Base-by-base conservation (phyloP, 1,284 basidiomycete species). In the Ustilago loliicola region DNA sequence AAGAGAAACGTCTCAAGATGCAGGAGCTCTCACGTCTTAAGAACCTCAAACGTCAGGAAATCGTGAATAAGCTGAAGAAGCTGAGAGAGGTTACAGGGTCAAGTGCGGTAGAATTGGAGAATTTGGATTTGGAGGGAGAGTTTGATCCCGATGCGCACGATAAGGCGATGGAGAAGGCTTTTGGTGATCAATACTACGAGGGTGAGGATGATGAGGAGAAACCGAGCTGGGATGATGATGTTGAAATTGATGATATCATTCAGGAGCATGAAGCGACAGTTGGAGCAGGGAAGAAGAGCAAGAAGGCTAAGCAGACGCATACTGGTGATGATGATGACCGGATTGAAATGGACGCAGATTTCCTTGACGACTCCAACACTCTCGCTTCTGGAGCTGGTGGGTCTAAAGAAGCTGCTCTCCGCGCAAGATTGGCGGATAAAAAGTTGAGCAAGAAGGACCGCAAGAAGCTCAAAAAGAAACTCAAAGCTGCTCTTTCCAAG, bases 161-260 rank as follows among this genome's bases (percentile, higher is more conserved):
- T 63, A 59, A 66, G 32, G 61, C 78, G 47, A 86, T 86, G 85
- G 61, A 76, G 38, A 58, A 48, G 29, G 81, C 77, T 9, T 86
- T 86, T 47, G 77, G 79, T 19, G 83, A 86, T 25, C 61, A 60
- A 2, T 86, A 85, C 61, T 85, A 86, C 56, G 27, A 69, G 7
- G 68, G 51, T 2, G 70, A 66, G 15, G 80, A 80, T 10, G 79
- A 78, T 11, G 72, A 53, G 11, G 89, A 45, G 72, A 96, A 96
- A 87, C 95, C 96, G 5, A 88, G 88, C 0, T 98, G 95, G 95
- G 92, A 93, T 34, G 93, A 95, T 73, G 94, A 96, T 73, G 92
- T 95, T 72, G 91, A 95, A 77, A 91, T 95, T 65, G 89, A 89
- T 10, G 91, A 93, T 81, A 91, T 96, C 60, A 84, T 88, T 13